Conservation (phyloP, 441 rosid species). For the Raphanus hybrid region DNA sequence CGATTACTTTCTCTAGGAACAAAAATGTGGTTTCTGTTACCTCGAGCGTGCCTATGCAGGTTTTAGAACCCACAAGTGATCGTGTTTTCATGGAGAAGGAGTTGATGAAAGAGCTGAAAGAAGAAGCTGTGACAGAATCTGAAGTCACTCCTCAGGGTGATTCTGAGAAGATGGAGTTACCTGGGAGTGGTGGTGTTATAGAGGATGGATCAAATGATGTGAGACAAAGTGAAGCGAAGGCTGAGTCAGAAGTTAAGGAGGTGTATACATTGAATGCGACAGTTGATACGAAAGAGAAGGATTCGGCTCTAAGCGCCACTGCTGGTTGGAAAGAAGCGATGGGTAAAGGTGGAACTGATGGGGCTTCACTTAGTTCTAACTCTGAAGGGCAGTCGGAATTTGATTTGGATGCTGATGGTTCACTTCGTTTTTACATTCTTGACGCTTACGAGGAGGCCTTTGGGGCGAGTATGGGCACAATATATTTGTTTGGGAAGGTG, state of each 20-base stretch:
- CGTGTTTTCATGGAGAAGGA: slow-evolving; percentile 43
- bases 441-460: slow-evolving; percentile 88
- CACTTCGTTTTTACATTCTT: slow-evolving; percentile 72
- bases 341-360: slow-evolving; percentile 47
- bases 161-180: slow-evolving; percentile 35
- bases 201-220: slow-evolving; percentile 37
- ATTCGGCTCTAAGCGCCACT: slow-evolving; percentile 73
- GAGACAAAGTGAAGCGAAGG: slow-evolving; percentile 43
- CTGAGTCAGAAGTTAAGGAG: slow-evolving; percentile 44
- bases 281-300: slow-evolving; percentile 60
- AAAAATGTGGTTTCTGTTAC: slow-evolving; percentile 39
- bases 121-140: slow-evolving; percentile 36
- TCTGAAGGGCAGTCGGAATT: slow-evolving; percentile 59
- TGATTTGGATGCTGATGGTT: slow-evolving; percentile 76
- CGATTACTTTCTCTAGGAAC: slow-evolving; percentile 36
- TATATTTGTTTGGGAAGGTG: slow-evolving; percentile 96
- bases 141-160: slow-evolving; percentile 21
- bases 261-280: slow-evolving; percentile 69
- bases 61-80: slow-evolving; percentile 14
- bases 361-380: slow-evolving; percentile 38
- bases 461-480: slow-evolving; percentile 80
- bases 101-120: slow-evolving; percentile 39
- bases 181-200: slow-evolving; percentile 22
- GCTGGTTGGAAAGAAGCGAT: slow-evolving; percentile 85
- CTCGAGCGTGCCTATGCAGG: slow-evolving; percentile 4